Evolutionary conservation across 495 filamentous ascomycete genomes (phyloP), one percentile per base, ranked within the genome.

Genomic region (Trichoderma erinaceum): DNA sequence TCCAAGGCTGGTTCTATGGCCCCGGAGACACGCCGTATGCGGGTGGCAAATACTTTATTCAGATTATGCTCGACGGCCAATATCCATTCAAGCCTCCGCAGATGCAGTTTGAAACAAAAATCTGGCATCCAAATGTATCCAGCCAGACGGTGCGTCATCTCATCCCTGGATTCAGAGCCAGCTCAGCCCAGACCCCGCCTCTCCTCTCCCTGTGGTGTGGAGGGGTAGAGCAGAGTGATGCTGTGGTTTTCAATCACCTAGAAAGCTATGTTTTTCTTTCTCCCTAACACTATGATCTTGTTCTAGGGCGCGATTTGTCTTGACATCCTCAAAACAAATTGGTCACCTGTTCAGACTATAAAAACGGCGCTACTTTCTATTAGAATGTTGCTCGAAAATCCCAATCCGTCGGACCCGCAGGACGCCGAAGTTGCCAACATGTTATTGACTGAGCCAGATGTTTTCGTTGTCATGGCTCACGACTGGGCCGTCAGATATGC

Each of bases 41-140:
- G 74, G 93, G 92, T 41, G 95, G 93, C 32, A 88, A 82, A 35
- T 99, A 87, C 75, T 77, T 83, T 29, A 87, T 99, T 68, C 92
- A 97, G 74, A 92, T 99, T 74, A 83, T 82, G 71, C 93, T 99
- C 61, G 93, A 93, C 1, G 84, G 82, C 58, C 92, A 94, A 67
- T 99, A 99, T 74, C 95, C 95, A 1, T 99, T 99, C 79, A 87
- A 90, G 56, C 93, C 95, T 15, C 95, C 96, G 12, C 77, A 87
- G 43, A 97, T 98, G 92, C 90, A 88, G 75, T 98, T 99, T 70
- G 85, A 90, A 71, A 99, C 96, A 72, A 96, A 90, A 77, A 89
- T 99, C 68, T 99, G 96, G 96, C 95, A 99, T 79, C 95, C 95
- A 43, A 99, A 99, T 78, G 87, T 99, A 78, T 93, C 89, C 84